Conservation (phyloP, 2,329 filamentous ascomycete species). For the Claviceps capensis region DNA sequence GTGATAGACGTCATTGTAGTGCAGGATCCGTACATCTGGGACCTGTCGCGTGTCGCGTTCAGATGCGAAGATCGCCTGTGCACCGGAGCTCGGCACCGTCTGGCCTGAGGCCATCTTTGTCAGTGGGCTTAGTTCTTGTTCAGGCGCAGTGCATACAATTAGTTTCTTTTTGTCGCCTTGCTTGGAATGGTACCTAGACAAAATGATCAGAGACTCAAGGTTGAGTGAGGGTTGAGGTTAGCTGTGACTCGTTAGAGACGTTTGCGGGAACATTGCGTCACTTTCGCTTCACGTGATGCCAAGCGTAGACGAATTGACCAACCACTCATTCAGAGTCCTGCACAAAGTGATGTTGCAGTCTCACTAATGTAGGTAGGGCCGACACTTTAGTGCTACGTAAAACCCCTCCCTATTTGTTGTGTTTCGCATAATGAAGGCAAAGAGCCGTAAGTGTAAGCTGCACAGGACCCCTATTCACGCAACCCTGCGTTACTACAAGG, state of each 20-base stretch:
- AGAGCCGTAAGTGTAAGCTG: too few species aligned
- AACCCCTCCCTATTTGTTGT: too few species aligned
- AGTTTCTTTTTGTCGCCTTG: not conserved
- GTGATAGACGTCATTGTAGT: slow-evolving; percentile 94
- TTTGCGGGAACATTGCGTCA: not conserved
- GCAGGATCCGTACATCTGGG: slow-evolving; percentile 63
- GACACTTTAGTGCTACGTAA: too few species aligned
- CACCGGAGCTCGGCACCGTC: slow-evolving; percentile 12
- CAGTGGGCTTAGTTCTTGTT: not conserved
- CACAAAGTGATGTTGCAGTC: too few species aligned
- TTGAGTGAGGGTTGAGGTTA: not conserved
- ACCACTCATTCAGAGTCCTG: not conserved
- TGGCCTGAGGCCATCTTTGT: slow-evolving; percentile 1
- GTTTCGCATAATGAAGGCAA: too few species aligned
- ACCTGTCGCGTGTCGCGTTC: slow-evolving; percentile 17
- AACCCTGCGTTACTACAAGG: too few species aligned
- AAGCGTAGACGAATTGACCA: not conserved
- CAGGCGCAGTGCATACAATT: not conserved
- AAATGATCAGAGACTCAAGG: too few species aligned
- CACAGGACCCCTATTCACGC: too few species aligned
- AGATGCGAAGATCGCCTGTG: slow-evolving; percentile 13
- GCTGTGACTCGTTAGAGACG: not conserved
- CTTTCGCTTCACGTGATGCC: slow-evolving; percentile 2
- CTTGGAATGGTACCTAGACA: not conserved
- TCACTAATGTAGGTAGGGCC: too few species aligned